Evolutionary conservation across 108 stramenopile genomes (phyloP), one percentile per base, ranked within the genome.

Genomic region (Stephanodiscus triporus): DNA sequence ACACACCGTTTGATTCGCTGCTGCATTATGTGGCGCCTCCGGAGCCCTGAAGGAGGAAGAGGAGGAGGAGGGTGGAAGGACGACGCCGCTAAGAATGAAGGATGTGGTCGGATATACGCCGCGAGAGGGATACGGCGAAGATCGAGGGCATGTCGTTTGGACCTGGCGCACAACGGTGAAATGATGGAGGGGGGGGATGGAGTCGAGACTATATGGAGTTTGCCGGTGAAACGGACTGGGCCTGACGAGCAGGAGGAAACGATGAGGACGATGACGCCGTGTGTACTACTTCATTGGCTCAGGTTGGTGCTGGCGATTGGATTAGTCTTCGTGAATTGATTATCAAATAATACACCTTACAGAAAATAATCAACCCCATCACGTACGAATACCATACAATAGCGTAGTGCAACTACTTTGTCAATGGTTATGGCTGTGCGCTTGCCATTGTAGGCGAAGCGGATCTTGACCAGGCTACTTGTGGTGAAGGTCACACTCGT

Each of bases 1-100:
- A n/a, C n/a, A n/a, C n/a, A n/a, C n/a, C n/a, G n/a, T n/a, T n/a
- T n/a, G n/a, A n/a, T n/a, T n/a, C n/a, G n/a, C n/a, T 99, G 48
- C 99, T 98, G n/a, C 97, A 95, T 78, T 99, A 89, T 81, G 95
- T 97, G 26, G 87, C 97, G 20, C 99, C 99, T 23, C 95, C 92
- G 13, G 95, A 96, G 56, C n/a, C n/a, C 76, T 96, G 60, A 96
- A 96, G 84, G 90, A 89, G 34, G 82, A 85, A 20, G 84, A 82
- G 43, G 66, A 62, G 11, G 78, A 66, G 51, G 24, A n/a, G n/a
- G n/a, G n/a, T n/a, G n/a, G n/a, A n/a, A n/a, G n/a, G n/a, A 19
- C 51, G n/a, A 11, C 40, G 40, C 40, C 0, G 40, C 34, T 50
- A 74, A 74, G 57, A 32, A 56, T n/a, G 16, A 57, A 68, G 63